These are phyloP conservation scores for Kwoniella dendrophila DNA, from an alignment of 768 basidiomycete genomes.

Conservation along the genomic window DNA sequence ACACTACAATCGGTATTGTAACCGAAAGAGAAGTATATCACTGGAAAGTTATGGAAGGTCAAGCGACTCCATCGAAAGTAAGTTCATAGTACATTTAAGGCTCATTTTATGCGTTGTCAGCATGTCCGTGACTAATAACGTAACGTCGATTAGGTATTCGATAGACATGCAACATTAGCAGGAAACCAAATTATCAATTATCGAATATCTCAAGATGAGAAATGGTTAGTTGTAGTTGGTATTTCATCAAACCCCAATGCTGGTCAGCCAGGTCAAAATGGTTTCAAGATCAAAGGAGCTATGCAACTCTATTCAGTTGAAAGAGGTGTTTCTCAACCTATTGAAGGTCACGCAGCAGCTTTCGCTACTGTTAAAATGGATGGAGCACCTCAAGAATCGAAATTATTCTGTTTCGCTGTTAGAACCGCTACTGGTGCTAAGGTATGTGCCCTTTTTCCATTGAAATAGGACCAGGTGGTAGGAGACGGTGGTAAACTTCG, in stretches of 20 bases:
- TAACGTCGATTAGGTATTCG: slow-evolving; percentile 72
- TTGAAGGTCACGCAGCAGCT: slow-evolving; percentile 96
- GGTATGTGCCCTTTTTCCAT: slow-evolving; percentile 61
- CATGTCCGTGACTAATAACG: slow-evolving; percentile 58
- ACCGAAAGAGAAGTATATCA: slow-evolving; percentile 91
- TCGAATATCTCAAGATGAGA: slow-evolving; percentile 85
- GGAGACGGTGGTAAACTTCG: no score
- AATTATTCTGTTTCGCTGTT: slow-evolving; percentile 92
- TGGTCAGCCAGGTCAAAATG: slow-evolving; percentile 60
- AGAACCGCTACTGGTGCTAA: slow-evolving; percentile 97
- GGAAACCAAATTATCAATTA: slow-evolving; percentile 99
- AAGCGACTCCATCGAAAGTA: slow-evolving; percentile 53
- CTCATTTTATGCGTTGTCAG: slow-evolving; percentile 65
- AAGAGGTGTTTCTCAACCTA: slow-evolving; percentile 91
- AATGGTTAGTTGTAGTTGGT: slow-evolving; percentile 95
- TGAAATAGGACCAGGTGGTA: no score
- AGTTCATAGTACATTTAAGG: slow-evolving; percentile 15
- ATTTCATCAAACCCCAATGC: slow-evolving; percentile 80
- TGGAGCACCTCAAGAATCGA: slow-evolving; percentile 79
- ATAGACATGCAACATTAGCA: slow-evolving; percentile 89
- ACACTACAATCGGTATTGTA: slow-evolving; percentile 88
- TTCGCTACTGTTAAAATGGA: slow-evolving; percentile 92
- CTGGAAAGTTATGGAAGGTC: slow-evolving; percentile 66
- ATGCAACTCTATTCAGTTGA: slow-evolving; percentile 97
- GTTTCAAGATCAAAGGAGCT: slow-evolving; percentile 97